Conservation (phyloP, 345 rosid species). For the Noccaea bulbosa region DNA sequence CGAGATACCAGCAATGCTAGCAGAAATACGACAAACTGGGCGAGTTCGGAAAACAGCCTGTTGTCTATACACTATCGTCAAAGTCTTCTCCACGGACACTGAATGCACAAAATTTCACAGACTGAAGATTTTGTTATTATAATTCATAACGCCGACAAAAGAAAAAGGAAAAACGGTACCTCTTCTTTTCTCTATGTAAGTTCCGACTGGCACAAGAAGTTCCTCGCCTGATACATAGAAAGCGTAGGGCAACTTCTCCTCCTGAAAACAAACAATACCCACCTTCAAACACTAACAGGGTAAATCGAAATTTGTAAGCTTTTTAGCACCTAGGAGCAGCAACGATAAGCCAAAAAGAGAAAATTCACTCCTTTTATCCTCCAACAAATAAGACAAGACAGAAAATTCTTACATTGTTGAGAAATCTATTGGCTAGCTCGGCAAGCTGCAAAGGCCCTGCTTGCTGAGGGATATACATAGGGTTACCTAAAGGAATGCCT, state of each 20-base stretch:
- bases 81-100: conserved; percentile 95
- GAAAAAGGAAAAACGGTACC: conserved; percentile 59
- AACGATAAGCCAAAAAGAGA: background rate
- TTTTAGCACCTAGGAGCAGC: too few species aligned
- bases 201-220: conserved; percentile 79
- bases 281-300: background rate
- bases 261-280: conserved; percentile 50
- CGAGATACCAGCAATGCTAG: conserved; percentile 88
- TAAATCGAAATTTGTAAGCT: too few species aligned
- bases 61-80: conserved; percentile 88
- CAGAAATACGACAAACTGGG: conserved; percentile 87
- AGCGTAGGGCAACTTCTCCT: conserved; percentile 83
- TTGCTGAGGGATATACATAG: conserved; percentile 81
- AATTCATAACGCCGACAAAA: too few species aligned
- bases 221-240: conserved; percentile 85
- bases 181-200: conserved; percentile 81
- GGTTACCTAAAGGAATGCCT: conserved; percentile 65
- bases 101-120: conserved; percentile 31
- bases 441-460: conserved; percentile 84
- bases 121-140: too few species aligned
- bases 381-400: background rate
- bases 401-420: conserved; percentile 56
- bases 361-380: background rate
- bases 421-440: conserved; percentile 81
- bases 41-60: too few species aligned